Evolutionary conservation across 306 rosid genomes (phyloP).

Genomic region (Sechiopsis laciniata): DNA sequence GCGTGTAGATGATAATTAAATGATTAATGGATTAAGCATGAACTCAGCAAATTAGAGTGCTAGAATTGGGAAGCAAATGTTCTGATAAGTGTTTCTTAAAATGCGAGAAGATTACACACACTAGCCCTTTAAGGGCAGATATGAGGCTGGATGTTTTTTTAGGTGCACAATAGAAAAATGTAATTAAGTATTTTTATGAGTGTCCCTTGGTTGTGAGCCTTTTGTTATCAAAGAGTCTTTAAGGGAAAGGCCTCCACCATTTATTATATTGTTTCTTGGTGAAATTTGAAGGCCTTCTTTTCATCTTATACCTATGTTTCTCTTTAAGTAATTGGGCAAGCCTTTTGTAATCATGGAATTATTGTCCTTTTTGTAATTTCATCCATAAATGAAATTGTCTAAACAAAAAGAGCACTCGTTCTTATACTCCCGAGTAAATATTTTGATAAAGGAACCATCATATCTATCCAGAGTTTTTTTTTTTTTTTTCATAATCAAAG

Average conservation of each 20-base stretch:
- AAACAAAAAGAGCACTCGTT: not conserved
- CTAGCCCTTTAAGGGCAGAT: not conserved
- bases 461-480: not conserved
- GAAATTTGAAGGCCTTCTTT: no score
- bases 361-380: no score
- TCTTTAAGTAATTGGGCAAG: no score
- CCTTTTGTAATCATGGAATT: no score
- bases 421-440: not conserved
- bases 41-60: conserved; percentile 2
- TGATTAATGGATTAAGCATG: not conserved
- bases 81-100: not conserved
- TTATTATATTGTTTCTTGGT: no score
- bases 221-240: no score
- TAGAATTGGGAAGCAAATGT: not conserved
- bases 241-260: no score
- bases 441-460: conserved; percentile 3
- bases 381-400: no score
- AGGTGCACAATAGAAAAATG: not conserved
- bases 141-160: not conserved
- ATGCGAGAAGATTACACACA: not conserved
- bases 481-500: not conserved
- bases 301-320: no score
- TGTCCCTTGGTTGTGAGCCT: not conserved
- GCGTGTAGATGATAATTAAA: not conserved
- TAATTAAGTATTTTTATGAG: not conserved